These are phyloP conservation scores for Turritis glabra DNA, from an alignment of 345 rosid genomes.

Conservation along the genomic window DNA sequence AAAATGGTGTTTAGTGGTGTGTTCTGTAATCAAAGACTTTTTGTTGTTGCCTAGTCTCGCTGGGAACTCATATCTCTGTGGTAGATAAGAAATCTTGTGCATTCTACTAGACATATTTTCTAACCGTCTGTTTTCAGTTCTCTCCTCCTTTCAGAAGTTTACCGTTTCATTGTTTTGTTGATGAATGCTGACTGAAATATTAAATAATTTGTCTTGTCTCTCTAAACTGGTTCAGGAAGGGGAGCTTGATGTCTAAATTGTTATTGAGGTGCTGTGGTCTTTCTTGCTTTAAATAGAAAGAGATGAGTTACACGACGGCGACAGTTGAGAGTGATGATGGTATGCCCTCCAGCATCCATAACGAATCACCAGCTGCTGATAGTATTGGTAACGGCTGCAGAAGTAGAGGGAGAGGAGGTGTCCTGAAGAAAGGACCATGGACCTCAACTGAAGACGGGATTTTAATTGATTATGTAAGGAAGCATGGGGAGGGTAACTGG, in stretches of 20 bases:
- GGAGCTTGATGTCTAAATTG: constrained; percentile 44
- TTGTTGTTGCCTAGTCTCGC: constrained; percentile 1
- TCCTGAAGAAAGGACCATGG: constrained; percentile 98
- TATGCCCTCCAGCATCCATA: constrained; percentile 53
- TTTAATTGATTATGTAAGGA: constrained; percentile 83
- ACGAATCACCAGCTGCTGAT: constrained; percentile 56
- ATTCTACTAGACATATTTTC: constrained; percentile 5
- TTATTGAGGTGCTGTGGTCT: constrained; percentile 42
- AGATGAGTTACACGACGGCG: constrained; percentile 65
- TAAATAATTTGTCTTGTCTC: constrained; percentile 23
- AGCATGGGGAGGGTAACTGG: constrained; percentile 99
- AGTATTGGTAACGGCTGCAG: constrained; percentile 46
- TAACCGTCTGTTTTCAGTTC: constrained; percentile 11
- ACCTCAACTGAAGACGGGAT: constrained; percentile 92
- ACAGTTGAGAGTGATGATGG: constrained; percentile 58
- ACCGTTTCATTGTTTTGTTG: constrained; percentile 21
- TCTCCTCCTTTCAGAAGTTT: constrained; percentile 14
- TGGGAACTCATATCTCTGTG: not conserved
- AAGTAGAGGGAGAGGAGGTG: constrained; percentile 47
- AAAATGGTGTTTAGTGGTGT: not conserved
- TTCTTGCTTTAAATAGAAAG: constrained; percentile 43
- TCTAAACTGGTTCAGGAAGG: constrained; percentile 44
- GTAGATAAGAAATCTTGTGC: constrained; percentile 1
- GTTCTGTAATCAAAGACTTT: not conserved
- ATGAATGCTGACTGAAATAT: not conserved